A percentile compares a stretch with the other conserved stretches of the same genome.
Conservation (phyloP, 2,329 filamentous ascomycete genomes). For the Ascomycota sp. region DNA sequence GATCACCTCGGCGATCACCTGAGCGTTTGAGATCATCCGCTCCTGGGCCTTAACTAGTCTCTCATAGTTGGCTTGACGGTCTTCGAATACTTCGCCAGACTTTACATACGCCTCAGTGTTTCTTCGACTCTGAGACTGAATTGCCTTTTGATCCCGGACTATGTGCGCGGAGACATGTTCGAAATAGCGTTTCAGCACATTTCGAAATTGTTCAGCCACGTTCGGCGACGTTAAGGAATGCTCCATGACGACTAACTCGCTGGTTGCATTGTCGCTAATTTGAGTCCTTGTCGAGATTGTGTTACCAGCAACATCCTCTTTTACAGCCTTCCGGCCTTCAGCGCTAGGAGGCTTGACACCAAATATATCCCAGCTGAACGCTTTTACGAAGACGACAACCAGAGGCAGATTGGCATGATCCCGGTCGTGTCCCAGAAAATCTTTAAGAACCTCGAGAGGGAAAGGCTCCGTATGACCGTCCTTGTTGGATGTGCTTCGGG, state of each 20-base stretch:
- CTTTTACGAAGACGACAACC: conserved; percentile 85
- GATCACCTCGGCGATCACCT: conserved; percentile 70
- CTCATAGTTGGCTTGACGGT: conserved; percentile 86
- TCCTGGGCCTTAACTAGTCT: conserved; percentile 84
- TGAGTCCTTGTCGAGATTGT: conserved; percentile 14
- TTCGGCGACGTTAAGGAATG: conserved; percentile 54
- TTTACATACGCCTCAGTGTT: conserved; percentile 98
- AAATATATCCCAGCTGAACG: conserved; percentile 85
- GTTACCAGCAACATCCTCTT: conserved; percentile 52
- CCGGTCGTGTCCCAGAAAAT: conserved; percentile 77
- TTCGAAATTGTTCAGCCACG: conserved; percentile 65
- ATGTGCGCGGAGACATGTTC: conserved; percentile 82
- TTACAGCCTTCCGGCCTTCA: conserved; percentile 64
- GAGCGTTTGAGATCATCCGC: conserved; percentile 70
- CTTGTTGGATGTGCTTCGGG: conserved; percentile 27
- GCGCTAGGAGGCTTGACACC: conserved; percentile 49
- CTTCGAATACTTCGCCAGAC: conserved; percentile 93
- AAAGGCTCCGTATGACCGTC: conserved; percentile 65
- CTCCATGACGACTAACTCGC: conserved; percentile 29
- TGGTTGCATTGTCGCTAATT: conserved; percentile 25
- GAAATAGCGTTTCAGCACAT: conserved; percentile 68
- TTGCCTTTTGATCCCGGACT: conserved; percentile 72
- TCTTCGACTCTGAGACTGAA: conserved; percentile 67
- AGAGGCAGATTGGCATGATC: conserved; percentile 81
- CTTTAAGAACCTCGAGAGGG: conserved; percentile 90